Evolutionary conservation across 2,329 filamentous ascomycete species (phyloP).

Genomic region (Cladosporium oxysporum): DNA sequence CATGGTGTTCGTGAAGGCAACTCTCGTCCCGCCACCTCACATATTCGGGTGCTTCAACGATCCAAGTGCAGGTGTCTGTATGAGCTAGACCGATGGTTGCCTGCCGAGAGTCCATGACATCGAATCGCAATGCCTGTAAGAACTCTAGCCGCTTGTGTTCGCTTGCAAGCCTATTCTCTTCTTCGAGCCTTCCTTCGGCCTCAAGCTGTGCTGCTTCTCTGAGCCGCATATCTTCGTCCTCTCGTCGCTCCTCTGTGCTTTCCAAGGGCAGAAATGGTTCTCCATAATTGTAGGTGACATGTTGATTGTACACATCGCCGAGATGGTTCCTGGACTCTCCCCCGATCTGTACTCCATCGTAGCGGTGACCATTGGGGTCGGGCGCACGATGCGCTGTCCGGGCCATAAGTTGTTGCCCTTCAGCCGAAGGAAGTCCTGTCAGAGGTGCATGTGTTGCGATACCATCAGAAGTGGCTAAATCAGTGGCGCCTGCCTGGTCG

Average conservation of each 20-base stretch:
- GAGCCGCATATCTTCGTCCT: neutral
- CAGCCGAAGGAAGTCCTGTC: neutral
- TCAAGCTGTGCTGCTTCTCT: neutral
- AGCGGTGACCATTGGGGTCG: neutral
- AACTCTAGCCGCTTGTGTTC: neutral
- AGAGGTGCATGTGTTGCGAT: neutral
- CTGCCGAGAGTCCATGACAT: neutral
- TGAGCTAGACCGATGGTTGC: neutral
- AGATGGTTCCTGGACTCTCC: neutral
- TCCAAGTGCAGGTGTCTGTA: neutral
- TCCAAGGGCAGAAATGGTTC: neutral
- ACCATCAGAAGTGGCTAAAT: neutral
- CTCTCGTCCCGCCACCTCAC: neutral
- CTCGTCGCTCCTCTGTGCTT: neutral
- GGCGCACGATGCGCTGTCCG: neutral
- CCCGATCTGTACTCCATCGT: neutral
- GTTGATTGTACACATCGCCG: neutral
- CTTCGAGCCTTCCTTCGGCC: neutral
- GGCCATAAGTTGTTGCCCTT: neutral
- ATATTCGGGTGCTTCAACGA: neutral
- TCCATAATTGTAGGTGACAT: neutral
- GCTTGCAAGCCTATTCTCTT: neutral
- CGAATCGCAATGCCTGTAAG: neutral
- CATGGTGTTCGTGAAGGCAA: neutral
- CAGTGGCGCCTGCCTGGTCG: neutral